Base-by-base conservation (phyloP, 768 basidiomycete genomes). In the Naganishia vaughanmartiniae region DNA sequence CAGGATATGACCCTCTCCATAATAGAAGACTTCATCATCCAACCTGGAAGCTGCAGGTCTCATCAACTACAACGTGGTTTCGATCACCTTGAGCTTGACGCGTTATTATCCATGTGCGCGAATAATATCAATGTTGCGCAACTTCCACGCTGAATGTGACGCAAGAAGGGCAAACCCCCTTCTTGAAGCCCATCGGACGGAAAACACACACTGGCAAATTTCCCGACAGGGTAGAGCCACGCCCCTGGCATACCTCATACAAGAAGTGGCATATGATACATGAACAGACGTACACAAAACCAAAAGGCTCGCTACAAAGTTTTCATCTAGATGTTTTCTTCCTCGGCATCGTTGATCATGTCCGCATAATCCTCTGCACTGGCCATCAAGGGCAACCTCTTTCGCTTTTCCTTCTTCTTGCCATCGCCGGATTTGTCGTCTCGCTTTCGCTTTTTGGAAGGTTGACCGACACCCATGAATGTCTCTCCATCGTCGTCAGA, bases 341-440 rank as follows among this genome's bases (percentile, higher is more conserved):
- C 79, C 54, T 76, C 76, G 54, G 74, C 76, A 21, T 75, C 80
- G 54, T 82, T 80, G 72, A 82, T 82, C 28, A 82, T 68, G 42
- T 73, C 75, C 68, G 78, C 77, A 66, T 80, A 82, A 56, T 80
- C 81, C 72, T 82, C 81, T 67, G 80, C 80, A 72, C 73, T 75
- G 11, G 75, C 81, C 60, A 80, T 77, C 66, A 75, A 54, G 0
- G 80, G 80, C 73, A 80, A 69, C 63, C 75, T 77, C 82, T 88
- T 92, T 84, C 91, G 91, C 81, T 88, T 85, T 81, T 84, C 85
- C 76, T 80, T 83, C 66, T 82, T 78, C 74, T 81, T 77, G 73
- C 79, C 76, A 30, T 83, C 81, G 21, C 36, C 42, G 26, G 83
- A 80, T 14, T 81, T 79, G 28, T 76, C 81, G 17, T 74, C 78